phyloP scores from a whole-genome alignment of 2,329 filamentous ascomycete species.

The Fusarium sp. region DNA sequence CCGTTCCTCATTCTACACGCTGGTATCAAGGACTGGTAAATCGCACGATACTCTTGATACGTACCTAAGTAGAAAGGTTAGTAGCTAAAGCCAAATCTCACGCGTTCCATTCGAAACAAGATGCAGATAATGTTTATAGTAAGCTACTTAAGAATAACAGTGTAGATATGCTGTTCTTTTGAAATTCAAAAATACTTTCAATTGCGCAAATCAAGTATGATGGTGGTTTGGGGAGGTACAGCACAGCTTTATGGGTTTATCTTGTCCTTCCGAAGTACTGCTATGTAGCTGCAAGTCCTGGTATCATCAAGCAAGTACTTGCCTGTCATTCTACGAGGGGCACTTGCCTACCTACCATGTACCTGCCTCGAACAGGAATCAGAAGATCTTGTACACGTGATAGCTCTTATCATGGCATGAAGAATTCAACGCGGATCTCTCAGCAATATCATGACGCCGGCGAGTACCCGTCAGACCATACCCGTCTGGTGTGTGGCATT shows the following conservation, averaged over 20 bases:
- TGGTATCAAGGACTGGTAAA: slow-evolving; percentile 32
- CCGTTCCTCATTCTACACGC: slow-evolving; percentile 19
- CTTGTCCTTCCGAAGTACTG: background rate
- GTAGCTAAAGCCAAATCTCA: background rate
- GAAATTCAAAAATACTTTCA: background rate
- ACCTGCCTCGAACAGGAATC: slow-evolving; percentile 8
- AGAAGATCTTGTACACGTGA: slow-evolving; percentile 39
- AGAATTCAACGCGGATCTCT: slow-evolving; percentile 6
- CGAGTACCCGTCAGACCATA: slow-evolving; percentile 13
- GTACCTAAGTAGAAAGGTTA: background rate
- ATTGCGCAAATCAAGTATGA: background rate
- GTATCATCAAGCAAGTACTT: no score
- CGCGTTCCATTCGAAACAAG: background rate
- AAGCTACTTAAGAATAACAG: background rate
- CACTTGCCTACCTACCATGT: no score
- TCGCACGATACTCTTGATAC: slow-evolving; percentile 13
- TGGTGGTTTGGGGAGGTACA: background rate
- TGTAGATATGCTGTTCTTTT: background rate
- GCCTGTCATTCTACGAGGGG: no score
- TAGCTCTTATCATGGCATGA: background rate
- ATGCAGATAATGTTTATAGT: background rate
- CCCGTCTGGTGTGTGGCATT: background rate
- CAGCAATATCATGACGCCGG: background rate
- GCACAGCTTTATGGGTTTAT: background rate
- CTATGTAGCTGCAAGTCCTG: background rate